Percentiles rank a stretch among this genome's conserved stretches.
phyloP scores from a whole-genome alignment of 306 rosid genomes.

The Trifolium fragiferum region DNA sequence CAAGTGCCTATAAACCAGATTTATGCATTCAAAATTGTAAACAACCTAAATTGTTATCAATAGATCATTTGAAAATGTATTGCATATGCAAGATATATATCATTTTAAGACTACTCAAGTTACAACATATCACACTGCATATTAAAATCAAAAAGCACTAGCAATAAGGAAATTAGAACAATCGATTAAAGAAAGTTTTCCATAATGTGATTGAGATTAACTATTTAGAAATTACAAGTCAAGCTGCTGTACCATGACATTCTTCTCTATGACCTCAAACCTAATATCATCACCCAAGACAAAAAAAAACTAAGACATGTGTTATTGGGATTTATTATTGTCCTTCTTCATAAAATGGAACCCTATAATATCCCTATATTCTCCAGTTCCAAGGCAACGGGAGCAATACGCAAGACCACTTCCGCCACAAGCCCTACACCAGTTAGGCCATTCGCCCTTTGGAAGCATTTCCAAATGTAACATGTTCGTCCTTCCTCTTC shows the following conservation, averaged over 20 bases:
- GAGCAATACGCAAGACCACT: slow-evolving; percentile 82
- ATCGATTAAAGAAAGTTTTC: slow-evolving; percentile 18
- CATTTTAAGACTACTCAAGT: background rate
- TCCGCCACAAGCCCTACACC: slow-evolving; percentile 90
- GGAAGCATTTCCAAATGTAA: slow-evolving; percentile 76
- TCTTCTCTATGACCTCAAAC: slow-evolving; percentile 35
- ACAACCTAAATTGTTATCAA: slow-evolving; percentile 16
- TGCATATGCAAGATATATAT: background rate
- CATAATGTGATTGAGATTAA: slow-evolving; percentile 30
- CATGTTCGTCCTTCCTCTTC: slow-evolving; percentile 81
- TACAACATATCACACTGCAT: slow-evolving; percentile 14
- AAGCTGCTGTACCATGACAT: slow-evolving; percentile 13
- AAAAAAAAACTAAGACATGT: slow-evolving; percentile 35
- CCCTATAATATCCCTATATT: slow-evolving; percentile 83
- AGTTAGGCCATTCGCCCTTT: slow-evolving; percentile 93
- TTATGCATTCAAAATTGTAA: slow-evolving; percentile 29
- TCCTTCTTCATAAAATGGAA: slow-evolving; percentile 77
- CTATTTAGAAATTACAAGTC: slow-evolving; percentile 38
- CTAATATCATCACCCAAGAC: slow-evolving; percentile 21
- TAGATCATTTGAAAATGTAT: slow-evolving; percentile 25
- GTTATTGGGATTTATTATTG: slow-evolving; percentile 39
- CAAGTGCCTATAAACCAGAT: slow-evolving; percentile 39
- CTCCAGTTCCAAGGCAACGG: slow-evolving; percentile 93
- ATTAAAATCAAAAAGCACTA: slow-evolving; percentile 25
- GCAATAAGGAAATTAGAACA: slow-evolving; percentile 37